Conservation (phyloP, 2,329 filamentous ascomycete genomes). For the Fusarium sp. region DNA sequence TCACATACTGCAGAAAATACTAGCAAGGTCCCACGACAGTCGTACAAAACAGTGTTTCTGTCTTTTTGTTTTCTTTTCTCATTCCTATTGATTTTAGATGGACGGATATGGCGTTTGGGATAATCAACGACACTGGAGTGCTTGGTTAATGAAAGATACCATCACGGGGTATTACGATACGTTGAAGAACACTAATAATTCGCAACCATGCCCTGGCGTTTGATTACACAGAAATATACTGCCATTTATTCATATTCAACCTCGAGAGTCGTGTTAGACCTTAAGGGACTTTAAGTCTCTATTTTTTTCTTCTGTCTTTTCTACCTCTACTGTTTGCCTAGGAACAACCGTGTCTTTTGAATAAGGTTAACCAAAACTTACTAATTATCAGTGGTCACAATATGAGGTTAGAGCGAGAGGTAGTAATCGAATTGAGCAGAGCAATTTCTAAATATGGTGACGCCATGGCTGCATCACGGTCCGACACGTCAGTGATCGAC, state of each 20-base stretch:
- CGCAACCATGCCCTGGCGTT: not conserved
- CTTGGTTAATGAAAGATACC: conserved; percentile 33
- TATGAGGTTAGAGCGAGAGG: not conserved
- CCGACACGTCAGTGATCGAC: conserved; percentile 20
- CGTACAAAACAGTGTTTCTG: not conserved
- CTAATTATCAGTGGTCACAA: not conserved
- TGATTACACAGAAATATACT: not conserved
- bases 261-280: not conserved
- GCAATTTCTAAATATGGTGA: conserved; percentile 2
- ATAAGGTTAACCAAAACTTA: not conserved
- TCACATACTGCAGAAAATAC: not conserved
- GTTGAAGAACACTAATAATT: not conserved
- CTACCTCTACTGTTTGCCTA: not conserved
- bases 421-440: conserved; percentile 1
- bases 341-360: not conserved
- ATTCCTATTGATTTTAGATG: conserved; percentile 4
- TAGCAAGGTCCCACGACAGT: not conserved
- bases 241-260: not conserved
- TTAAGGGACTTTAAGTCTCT: not conserved
- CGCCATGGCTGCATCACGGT: conserved; percentile 30
- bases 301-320: not conserved
- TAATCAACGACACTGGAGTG: conserved; percentile 1
- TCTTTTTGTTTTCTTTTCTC: not conserved
- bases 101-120: conserved; percentile 33
- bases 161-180: conserved; percentile 23